Conservation (phyloP, 2,329 filamentous ascomycete genomes). For the Pyrenophora seminiperda region DNA sequence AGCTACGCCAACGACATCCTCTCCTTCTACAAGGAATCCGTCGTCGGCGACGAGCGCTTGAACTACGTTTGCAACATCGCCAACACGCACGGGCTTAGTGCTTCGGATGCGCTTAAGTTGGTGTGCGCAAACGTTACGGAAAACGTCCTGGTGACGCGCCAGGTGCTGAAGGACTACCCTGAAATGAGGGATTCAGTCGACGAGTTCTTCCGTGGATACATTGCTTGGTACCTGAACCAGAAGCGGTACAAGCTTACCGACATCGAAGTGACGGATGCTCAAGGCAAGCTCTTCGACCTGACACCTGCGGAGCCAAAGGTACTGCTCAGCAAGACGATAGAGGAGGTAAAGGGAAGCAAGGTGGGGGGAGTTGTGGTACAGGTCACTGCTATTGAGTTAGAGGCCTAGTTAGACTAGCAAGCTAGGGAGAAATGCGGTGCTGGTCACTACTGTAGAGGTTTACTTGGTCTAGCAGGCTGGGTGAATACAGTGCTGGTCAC, state of each 20-base stretch:
- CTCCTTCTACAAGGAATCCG: constrained; percentile 21
- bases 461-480: too few species aligned
- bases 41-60: constrained; percentile 14
- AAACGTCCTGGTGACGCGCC: too few species aligned
- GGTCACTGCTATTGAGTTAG: too few species aligned
- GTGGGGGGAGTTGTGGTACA: too few species aligned
- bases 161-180: constrained; percentile 16
- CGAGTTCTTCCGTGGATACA: constrained; percentile 21
- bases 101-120: constrained; percentile 10
- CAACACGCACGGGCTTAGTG: constrained; percentile 15
- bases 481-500: too few species aligned
- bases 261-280: constrained; percentile 12
- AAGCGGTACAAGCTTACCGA: constrained; percentile 18
- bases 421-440: too few species aligned
- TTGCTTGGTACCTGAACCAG: constrained; percentile 21
- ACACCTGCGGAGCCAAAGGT: constrained; percentile 1
- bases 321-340: too few species aligned
- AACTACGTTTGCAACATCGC: constrained; percentile 22
- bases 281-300: constrained; percentile 11
- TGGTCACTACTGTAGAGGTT: too few species aligned
- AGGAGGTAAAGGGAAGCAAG: too few species aligned
- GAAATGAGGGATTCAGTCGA: constrained; percentile 17
- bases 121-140: too few species aligned
- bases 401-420: too few species aligned
- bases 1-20: constrained; percentile 22